Evolutionary conservation across 345 rosid genomes (phyloP).

Genomic region (Syzygium oleosum): DNA sequence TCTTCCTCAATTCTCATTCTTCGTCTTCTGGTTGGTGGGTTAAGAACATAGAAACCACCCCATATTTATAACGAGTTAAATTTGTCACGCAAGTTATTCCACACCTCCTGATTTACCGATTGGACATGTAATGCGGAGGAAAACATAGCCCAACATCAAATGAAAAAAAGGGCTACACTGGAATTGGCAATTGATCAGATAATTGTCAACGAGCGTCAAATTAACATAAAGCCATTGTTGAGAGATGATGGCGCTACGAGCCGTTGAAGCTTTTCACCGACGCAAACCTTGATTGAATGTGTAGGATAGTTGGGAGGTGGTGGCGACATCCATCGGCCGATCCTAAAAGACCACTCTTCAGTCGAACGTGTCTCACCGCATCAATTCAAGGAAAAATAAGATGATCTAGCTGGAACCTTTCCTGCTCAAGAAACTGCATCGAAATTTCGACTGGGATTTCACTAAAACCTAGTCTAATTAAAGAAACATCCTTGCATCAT

Average conservation of each 20-base stretch:
- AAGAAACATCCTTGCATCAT: neutral
- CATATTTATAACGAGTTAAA: neutral
- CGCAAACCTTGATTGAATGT: neutral
- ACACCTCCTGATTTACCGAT: neutral
- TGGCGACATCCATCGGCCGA: neutral
- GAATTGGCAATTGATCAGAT: neutral
- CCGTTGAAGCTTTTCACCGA: neutral
- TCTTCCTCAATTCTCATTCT: neutral
- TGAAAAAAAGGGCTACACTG: neutral
- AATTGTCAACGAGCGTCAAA: neutral
- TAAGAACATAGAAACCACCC: neutral
- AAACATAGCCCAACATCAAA: neutral
- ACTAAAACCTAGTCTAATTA: neutral
- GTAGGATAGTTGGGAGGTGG: neutral
- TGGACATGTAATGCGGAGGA: neutral
- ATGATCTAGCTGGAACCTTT: neutral
- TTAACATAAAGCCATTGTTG: neutral
- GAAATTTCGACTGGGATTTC: neutral
- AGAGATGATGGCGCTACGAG: neutral
- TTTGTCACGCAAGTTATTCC: neutral
- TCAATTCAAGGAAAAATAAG: neutral
- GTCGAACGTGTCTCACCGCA: neutral
- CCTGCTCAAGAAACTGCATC: neutral
- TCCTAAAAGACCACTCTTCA: neutral
- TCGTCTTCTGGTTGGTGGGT: neutral